Percentiles rank a stretch among this genome's conserved stretches.
These are phyloP conservation scores for Dianthus caryophyllus DNA, from an alignment of 148 eudicot species.

Conservation along the genomic window DNA sequence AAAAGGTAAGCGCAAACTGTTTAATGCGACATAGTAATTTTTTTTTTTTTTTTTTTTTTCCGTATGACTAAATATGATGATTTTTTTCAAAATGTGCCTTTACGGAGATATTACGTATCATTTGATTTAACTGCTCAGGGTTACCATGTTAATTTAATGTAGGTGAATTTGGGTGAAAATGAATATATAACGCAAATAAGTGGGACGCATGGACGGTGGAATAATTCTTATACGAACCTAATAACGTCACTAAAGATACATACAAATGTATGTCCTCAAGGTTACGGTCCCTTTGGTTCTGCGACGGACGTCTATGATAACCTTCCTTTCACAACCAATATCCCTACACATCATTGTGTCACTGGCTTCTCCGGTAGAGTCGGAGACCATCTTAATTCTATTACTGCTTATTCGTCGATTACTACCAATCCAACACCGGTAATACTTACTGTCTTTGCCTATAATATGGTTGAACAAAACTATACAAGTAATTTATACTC, in stretches of 20 bases:
- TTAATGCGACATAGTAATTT: too few species aligned
- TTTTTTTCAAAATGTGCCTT: too few species aligned
- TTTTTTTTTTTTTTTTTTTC: too few species aligned
- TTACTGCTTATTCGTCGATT: not conserved
- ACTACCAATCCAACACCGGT: too few species aligned
- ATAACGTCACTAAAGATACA: not conserved
- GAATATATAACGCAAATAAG: not conserved
- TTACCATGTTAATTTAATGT: too few species aligned
- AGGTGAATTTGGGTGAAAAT: not conserved
- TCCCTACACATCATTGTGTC: not conserved
- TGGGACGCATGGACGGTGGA: not conserved
- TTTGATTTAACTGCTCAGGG: too few species aligned
- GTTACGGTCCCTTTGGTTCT: not conserved
- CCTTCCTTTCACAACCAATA: not conserved
- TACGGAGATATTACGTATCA: too few species aligned
- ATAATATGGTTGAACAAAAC: too few species aligned
- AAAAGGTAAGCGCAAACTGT: too few species aligned
- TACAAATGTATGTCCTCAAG: not conserved
- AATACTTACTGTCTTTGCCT: too few species aligned
- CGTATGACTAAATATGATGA: too few species aligned
- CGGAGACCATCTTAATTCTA: not conserved
- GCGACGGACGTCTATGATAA: not conserved
- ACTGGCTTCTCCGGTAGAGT: not conserved
- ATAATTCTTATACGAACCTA: not conserved
- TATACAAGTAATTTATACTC: too few species aligned